These are phyloP conservation scores for Naegleria fowleri DNA, from an alignment of 208 protist genomes.

Conservation along the genomic window DNA sequence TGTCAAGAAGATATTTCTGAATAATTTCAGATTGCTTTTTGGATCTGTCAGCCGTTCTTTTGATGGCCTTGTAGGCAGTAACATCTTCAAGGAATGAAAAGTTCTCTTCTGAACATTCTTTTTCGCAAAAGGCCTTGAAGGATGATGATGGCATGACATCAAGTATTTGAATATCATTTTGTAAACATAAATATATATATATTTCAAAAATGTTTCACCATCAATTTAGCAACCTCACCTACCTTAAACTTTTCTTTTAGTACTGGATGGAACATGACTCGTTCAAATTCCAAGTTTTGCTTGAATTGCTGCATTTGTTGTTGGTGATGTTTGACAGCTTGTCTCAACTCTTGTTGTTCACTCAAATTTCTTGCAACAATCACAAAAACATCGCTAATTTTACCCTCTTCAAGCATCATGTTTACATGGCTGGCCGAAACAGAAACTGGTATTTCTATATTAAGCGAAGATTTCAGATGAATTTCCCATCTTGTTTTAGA, in stretches of 20 bases:
- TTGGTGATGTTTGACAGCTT: neutral
- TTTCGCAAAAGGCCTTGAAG: neutral
- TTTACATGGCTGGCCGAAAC: neutral
- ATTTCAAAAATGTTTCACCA: too few relatives aligned
- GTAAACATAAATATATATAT: too few relatives aligned
- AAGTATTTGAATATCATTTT: too few relatives aligned
- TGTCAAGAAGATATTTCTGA: neutral
- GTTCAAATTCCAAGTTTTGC: neutral
- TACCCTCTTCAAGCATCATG: neutral
- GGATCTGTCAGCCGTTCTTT: neutral
- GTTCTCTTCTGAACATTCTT: neutral
- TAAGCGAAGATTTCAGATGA: neutral
- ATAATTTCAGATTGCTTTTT: neutral
- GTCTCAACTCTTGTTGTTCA: neutral
- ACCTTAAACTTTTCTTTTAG: neutral
- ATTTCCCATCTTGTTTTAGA: neutral
- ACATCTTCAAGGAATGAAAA: neutral
- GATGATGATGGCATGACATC: too few relatives aligned
- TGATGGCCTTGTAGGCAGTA: neutral
- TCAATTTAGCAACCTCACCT: too few relatives aligned
- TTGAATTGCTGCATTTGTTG: neutral
- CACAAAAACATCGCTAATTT: neutral
- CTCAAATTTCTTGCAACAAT: neutral
- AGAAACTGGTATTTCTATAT: neutral
- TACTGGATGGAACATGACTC: neutral